phyloP scores from a whole-genome alignment of 2,329 filamentous ascomycete genomes.

The Fusarium acutatum region DNA sequence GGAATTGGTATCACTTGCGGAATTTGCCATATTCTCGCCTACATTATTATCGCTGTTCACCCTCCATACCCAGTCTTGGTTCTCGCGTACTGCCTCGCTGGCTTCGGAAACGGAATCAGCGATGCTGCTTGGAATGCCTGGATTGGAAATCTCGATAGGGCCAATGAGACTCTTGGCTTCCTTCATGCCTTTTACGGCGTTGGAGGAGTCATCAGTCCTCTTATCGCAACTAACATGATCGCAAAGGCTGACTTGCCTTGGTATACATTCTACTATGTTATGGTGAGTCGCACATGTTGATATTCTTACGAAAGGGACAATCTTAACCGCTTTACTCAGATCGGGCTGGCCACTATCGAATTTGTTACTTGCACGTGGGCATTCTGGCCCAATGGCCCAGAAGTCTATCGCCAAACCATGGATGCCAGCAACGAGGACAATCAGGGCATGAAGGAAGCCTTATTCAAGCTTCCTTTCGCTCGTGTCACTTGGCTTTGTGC shows the following conservation, averaged over 20 bases:
- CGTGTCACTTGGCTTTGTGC: slow-evolving; percentile 75
- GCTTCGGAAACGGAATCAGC: slow-evolving; percentile 74
- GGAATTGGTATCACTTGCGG: slow-evolving; percentile 72
- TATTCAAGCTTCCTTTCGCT: slow-evolving; percentile 54
- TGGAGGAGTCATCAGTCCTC: slow-evolving; percentile 73
- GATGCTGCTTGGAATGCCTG: slow-evolving; percentile 66
- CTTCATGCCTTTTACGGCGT: slow-evolving; percentile 74
- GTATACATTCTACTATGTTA: slow-evolving; percentile 80
- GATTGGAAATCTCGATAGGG: slow-evolving; percentile 71
- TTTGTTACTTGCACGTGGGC: slow-evolving; percentile 53
- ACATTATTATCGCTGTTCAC: slow-evolving; percentile 69
- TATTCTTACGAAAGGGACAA: slow-evolving; percentile 52
- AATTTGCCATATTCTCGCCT: slow-evolving; percentile 68
- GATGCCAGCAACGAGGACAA: slow-evolving; percentile 42
- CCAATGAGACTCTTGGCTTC: slow-evolving; percentile 75
- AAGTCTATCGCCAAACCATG: slow-evolving; percentile 57
- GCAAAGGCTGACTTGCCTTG: slow-evolving; percentile 68
- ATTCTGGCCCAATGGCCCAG: slow-evolving; percentile 69
- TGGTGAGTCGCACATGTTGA: slow-evolving; percentile 59
- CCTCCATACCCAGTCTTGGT: slow-evolving; percentile 74
- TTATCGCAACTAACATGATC: slow-evolving; percentile 76
- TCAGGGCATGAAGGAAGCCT: slow-evolving; percentile 36
- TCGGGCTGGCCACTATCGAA: slow-evolving; percentile 20
- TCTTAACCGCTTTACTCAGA: slow-evolving; percentile 40
- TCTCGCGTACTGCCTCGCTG: slow-evolving; percentile 70